phyloP scores from a whole-genome alignment of 148 eudicot species.

The Agrostemma githago region DNA sequence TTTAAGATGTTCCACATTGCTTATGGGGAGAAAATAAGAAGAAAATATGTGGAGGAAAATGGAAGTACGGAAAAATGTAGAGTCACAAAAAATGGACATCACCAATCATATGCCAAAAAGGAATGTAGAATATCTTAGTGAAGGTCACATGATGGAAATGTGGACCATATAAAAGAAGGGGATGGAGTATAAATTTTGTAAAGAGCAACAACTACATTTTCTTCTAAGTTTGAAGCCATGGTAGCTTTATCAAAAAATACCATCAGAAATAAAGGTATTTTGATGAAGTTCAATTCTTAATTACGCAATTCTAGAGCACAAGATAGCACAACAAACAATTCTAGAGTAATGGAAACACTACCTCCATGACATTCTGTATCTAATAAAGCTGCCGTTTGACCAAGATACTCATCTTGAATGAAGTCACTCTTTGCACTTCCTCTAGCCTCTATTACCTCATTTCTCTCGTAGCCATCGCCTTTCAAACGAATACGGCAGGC shows the following conservation, averaged over 20 bases:
- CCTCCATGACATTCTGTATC: constrained; percentile 45
- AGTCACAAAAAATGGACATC: too few relatives aligned
- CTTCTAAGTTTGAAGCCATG: neutral
- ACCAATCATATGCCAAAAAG: too few relatives aligned
- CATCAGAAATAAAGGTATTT: neutral
- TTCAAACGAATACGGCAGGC: constrained; percentile 63
- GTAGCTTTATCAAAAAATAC: neutral
- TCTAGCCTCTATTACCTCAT: constrained; percentile 46
- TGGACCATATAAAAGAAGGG: too few relatives aligned
- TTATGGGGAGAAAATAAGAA: too few relatives aligned
- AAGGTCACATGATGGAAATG: too few relatives aligned
- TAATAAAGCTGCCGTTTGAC: constrained; percentile 43
- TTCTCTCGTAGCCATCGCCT: constrained; percentile 51
- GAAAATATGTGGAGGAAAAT: too few relatives aligned
- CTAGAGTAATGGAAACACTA: constrained; percentile 24
- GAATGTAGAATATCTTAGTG: too few relatives aligned
- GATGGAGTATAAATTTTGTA: neutral
- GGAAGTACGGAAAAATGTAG: too few relatives aligned
- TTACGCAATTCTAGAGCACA: neutral
- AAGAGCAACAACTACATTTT: too few relatives aligned
- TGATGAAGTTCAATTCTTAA: neutral
- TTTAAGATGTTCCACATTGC: too few relatives aligned
- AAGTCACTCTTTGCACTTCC: constrained; percentile 40
- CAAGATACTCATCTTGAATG: constrained; percentile 52
- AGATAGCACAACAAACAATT: neutral